phyloP scores from a whole-genome alignment of 305 asterid species.

The Solanum hybrid region DNA sequence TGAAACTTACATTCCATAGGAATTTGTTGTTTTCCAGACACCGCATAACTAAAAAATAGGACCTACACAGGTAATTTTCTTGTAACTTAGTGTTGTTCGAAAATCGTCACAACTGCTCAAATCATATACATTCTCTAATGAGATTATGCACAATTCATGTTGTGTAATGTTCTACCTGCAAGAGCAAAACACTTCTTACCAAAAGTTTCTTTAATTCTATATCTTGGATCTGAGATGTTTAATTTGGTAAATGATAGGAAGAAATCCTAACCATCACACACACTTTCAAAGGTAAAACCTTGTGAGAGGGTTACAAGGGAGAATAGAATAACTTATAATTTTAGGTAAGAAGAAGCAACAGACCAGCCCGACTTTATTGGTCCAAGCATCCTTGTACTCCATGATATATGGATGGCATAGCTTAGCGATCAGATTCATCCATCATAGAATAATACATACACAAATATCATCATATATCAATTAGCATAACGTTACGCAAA shows the following conservation, averaged over 20 bases:
- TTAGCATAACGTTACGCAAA: not conserved
- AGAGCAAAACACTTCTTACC: not conserved
- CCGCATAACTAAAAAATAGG: too few relatives aligned
- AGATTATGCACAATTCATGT: not conserved
- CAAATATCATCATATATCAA: not conserved
- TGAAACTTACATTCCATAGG: not conserved
- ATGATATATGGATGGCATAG: not conserved
- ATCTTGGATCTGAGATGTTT: not conserved
- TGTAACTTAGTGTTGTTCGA: too few relatives aligned
- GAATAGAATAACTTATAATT: not conserved
- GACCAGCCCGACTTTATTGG: not conserved
- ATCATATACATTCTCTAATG: not conserved
- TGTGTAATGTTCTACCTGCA: not conserved
- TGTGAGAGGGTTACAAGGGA: not conserved
- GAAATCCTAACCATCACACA: not conserved
- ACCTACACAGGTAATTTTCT: too few relatives aligned
- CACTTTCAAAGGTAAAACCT: not conserved
- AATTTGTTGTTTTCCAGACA: too few relatives aligned
- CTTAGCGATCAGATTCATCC: conserved; percentile 58
- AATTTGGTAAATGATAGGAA: not conserved
- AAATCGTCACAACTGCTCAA: too few relatives aligned
- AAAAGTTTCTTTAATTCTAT: not conserved
- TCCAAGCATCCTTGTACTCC: not conserved
- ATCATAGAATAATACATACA: not conserved
- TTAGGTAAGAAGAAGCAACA: not conserved